Percentiles rank a stretch among this genome's conserved stretches.
These are phyloP conservation scores for Epichloe uncinata DNA, from an alignment of 2,329 filamentous ascomycete species.

Conservation along the genomic window DNA sequence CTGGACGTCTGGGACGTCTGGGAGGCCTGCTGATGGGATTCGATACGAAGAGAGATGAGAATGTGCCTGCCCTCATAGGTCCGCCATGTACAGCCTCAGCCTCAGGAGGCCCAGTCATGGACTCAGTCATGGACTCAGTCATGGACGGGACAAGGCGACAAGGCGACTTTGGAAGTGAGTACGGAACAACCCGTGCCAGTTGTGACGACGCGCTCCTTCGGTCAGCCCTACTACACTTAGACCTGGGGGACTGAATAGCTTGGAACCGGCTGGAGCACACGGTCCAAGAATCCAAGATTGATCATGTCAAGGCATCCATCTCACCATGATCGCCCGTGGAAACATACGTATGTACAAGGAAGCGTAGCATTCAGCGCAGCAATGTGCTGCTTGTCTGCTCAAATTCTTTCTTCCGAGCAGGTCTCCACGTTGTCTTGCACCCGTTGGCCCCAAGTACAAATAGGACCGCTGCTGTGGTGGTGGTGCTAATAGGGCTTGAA, in stretches of 20 bases:
- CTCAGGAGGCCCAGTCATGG: conserved; percentile 4
- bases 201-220: neutral
- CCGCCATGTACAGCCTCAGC: neutral
- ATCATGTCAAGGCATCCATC: too few species aligned
- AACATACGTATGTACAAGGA: too few species aligned
- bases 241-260: too few species aligned
- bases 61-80: neutral
- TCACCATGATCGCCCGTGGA: too few species aligned
- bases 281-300: too few species aligned
- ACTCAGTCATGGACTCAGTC: too few species aligned
- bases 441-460: neutral
- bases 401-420: too few species aligned
- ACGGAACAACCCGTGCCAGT: neutral
- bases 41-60: neutral
- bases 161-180: neutral
- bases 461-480: neutral
- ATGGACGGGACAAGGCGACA: neutral
- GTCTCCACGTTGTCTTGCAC: too few species aligned
- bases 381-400: too few species aligned
- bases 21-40: conserved; percentile 7
- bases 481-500: too few species aligned
- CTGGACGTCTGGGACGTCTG: neutral
- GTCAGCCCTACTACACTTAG: neutral
- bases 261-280: too few species aligned
- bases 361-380: too few species aligned